Evolutionary conservation across 768 basidiomycete genomes (phyloP), one percentile per base, ranked within the genome.

Genomic region (Suillus paluster): DNA sequence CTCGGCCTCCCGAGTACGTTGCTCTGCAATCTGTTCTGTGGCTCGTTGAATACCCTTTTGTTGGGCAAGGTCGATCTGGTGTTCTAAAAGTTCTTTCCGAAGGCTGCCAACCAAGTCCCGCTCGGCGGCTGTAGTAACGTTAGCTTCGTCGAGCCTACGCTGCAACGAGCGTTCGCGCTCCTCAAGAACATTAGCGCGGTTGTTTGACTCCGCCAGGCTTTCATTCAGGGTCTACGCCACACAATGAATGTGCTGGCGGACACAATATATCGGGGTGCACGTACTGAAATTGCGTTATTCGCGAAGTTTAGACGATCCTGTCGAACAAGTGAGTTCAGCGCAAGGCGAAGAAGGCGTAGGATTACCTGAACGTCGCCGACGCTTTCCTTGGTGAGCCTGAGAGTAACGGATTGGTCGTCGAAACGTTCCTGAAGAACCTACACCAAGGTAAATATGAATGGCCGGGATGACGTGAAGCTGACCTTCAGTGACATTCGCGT

Each of bases 391-490:
- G 83, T 80, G 25, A 87, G 71, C 27, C 80, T 78, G 52, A 87
- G 71, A 2, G 84, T 83, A 7, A 83, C 73, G 1, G 79, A 70
- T 64, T 88, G 86, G 17, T 85, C 81, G 14, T 89, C 87, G 57
- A 83, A 84, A 27, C 86, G 81, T 58, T 89, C 86, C 67, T 88
- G 83, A 17, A 87, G 74, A 41, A 79, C 71, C 81, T 85, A 62
- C 21, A 49, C 39, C 34, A 57, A 27, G 23, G 38, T 55, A 27
- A 39, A 19, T 12, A 55, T 19, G 17, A 21, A 48, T 23, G 8
- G 38, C 25, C 23, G 7, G 54, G 3, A 39, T 36, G 23, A 12
- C 38, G 19, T 19, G 21, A 59, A 8, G 12, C 67, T 30, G 62
- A 67, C 73, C 67, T 75, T 75, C 38, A 68, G 58, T 5, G 70